phyloP scores from a whole-genome alignment of 2,329 filamentous ascomycete species.

The Diaporthe sp. region DNA sequence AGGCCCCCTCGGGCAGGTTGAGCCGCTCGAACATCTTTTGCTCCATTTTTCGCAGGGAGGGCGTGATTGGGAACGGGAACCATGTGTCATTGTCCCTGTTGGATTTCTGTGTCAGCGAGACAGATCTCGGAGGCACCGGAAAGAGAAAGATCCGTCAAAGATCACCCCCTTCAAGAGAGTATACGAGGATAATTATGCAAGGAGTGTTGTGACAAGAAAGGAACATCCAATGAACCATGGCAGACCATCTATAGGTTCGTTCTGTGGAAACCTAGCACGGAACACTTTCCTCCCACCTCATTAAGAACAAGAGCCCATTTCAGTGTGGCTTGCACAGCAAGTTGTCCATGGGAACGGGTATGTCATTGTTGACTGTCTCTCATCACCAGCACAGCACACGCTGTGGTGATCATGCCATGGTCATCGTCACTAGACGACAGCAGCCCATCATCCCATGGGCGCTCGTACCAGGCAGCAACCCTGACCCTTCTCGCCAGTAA shows the following conservation, averaged over 20 bases:
- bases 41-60: constrained; percentile 62
- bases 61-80: constrained; percentile 62
- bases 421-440: neutral
- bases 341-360: neutral
- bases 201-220: too few relatives aligned
- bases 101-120: too few relatives aligned
- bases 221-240: too few relatives aligned
- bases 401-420: neutral
- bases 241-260: too few relatives aligned
- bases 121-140: too few relatives aligned
- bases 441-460: neutral
- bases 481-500: neutral
- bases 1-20: constrained; percentile 53
- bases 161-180: too few relatives aligned
- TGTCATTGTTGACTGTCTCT: neutral
- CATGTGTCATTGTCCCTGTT: constrained; percentile 53
- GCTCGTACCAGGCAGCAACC: neutral
- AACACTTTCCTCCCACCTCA: neutral
- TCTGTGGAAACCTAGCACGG: too few relatives aligned
- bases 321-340: neutral
- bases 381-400: neutral
- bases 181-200: too few relatives aligned
- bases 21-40: constrained; percentile 58
- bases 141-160: too few relatives aligned
- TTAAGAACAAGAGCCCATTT: neutral